Conservation (phyloP, 345 rosid genomes). For the Melaleuca alternifolia region DNA sequence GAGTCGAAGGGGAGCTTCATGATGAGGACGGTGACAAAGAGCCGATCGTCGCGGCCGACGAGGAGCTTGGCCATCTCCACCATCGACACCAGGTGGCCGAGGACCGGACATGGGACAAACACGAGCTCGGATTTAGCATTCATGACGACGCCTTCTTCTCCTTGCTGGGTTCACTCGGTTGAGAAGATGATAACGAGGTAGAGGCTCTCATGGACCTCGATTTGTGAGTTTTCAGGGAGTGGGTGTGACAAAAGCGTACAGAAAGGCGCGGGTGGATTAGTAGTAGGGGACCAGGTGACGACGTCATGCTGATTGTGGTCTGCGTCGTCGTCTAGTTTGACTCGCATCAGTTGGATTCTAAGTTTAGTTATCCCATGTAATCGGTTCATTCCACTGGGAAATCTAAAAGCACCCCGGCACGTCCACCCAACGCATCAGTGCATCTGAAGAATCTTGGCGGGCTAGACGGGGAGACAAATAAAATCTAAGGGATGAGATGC, state of each 20-base stretch:
- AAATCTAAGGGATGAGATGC: not conserved
- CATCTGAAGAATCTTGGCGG: not conserved
- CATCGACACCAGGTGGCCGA: constrained; percentile 32
- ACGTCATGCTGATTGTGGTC: not conserved
- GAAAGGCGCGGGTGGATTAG: not conserved
- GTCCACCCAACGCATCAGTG: not conserved
- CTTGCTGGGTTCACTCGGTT: not conserved
- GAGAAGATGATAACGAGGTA: not conserved
- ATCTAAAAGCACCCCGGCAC: too few relatives aligned
- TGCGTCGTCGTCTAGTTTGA: not conserved
- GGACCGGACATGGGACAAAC: not conserved
- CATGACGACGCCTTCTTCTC: not conserved
- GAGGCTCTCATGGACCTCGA: not conserved
- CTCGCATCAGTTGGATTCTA: not conserved
- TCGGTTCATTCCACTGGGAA: too few relatives aligned
- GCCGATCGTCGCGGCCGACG: constrained; percentile 20
- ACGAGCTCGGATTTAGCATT: not conserved
- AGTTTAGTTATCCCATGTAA: too few relatives aligned
- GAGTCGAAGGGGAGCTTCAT: constrained; percentile 5
- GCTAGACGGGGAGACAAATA: not conserved
- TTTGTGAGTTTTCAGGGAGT: not conserved
- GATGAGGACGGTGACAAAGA: constrained; percentile 36
- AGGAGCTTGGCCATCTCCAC: constrained; percentile 37
- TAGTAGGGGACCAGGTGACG: not conserved
- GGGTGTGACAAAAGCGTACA: not conserved